A percentile compares a stretch with the other conserved stretches of the same genome.
phyloP scores from a whole-genome alignment of 2,329 filamentous ascomycete genomes.

The Trichoderma atrobrunneum region DNA sequence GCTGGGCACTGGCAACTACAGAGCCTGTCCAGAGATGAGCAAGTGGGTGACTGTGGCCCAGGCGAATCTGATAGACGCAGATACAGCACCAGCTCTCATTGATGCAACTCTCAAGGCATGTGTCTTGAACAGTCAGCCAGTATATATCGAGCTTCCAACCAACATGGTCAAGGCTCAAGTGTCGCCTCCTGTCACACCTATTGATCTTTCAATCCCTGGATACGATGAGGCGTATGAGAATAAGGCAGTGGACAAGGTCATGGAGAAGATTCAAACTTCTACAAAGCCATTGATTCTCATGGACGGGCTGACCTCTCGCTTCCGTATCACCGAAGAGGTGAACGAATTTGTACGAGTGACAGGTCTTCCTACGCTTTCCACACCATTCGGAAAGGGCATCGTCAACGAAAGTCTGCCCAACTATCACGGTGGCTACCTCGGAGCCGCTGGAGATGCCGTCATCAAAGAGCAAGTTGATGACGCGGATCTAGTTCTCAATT shows the following conservation, averaged over 20 bases:
- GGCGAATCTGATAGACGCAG: slow-evolving; percentile 41
- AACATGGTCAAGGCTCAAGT: slow-evolving; percentile 47
- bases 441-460: slow-evolving; percentile 37
- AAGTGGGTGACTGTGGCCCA: slow-evolving; percentile 49
- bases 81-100: slow-evolving; percentile 47
- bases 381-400: slow-evolving; percentile 49
- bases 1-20: slow-evolving; percentile 53
- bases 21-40: slow-evolving; percentile 49
- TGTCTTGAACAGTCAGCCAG: slow-evolving; percentile 51
- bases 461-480: slow-evolving; percentile 37
- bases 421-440: slow-evolving; percentile 49
- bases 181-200: slow-evolving; percentile 24
- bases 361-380: slow-evolving; percentile 46
- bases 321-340: slow-evolving; percentile 41
- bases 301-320: slow-evolving; percentile 47
- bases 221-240: slow-evolving; percentile 24
- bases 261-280: slow-evolving; percentile 43
- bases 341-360: slow-evolving; percentile 43
- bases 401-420: slow-evolving; percentile 47
- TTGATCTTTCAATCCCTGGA: slow-evolving; percentile 1
- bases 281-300: slow-evolving; percentile 50
- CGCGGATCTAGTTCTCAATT: slow-evolving; percentile 44
- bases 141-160: slow-evolving; percentile 54
- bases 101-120: slow-evolving; percentile 50
- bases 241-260: slow-evolving; percentile 32